Evolutionary conservation across 768 basidiomycete genomes (phyloP), one percentile per base, ranked within the genome.

Genomic region (Nidularia pulvinata): DNA sequence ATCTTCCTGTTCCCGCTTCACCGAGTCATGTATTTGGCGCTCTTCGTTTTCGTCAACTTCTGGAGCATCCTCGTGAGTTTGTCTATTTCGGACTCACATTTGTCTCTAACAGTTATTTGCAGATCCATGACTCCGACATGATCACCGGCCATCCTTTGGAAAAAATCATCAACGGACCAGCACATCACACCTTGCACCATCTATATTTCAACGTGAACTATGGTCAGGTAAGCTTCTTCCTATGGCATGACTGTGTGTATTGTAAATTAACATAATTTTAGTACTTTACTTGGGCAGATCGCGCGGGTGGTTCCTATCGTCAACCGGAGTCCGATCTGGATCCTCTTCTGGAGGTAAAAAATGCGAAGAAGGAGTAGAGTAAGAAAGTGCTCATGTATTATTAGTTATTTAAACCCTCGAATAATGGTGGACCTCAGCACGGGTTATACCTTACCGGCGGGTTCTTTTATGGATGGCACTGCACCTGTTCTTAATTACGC

Each of bases 81-180:
- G 92, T 98, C 65, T 97, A 98, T 75, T 81, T 90, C 63, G 98
- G 97, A 96, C 86, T 76, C 56, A 95, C 98, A 68, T 80, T 97
- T 56, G 92, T 93, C 64, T 48, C 86, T 77, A n/a, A 47, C 22
- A 30, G 6, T 32, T 19, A 9, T n/a, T 4, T 33, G 16, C 64
- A 94, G 93, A 99, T 99, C 60, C 96, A 99, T 66, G 97, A 99
- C 70, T 95, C 93, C 3, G 97, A 98, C 75, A 98, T 99, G 96
- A 85, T 98, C 64, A 92, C 93, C 32, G 95, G 90, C 3, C 89
- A 93, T 66, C 75, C 86, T 4, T 80, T 97, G 4, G 96, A 98
- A 72, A 86, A 79, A 55, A 72, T 91, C 66, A 95, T 99, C 73
- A 99, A 98, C 71, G 95, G 94, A n/a, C 96, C 97, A 2, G 93